Base-by-base conservation (phyloP, 2,329 filamentous ascomycete genomes). In the Lojkania enalia region DNA sequence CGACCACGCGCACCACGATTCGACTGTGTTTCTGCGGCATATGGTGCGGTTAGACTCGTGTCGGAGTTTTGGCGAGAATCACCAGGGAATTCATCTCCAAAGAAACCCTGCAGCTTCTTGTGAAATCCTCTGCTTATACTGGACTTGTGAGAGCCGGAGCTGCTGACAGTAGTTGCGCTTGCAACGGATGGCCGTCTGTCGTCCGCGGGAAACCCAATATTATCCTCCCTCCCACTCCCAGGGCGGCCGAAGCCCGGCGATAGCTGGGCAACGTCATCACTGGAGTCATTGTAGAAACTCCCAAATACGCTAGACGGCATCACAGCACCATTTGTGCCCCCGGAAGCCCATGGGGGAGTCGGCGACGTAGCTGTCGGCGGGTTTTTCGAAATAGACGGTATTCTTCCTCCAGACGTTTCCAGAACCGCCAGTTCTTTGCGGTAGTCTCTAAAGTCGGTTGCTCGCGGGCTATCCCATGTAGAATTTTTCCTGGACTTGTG, bases 91-190 rank as follows among this genome's bases (percentile, higher is more conserved):
- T 96, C 91, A 60, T 96, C 92, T 35, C 92, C 91, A 71, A 96
- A 95, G 67, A 96, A 92, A 31, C 87, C 88, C 64, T 94, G 88
- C 52, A 96, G 77, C 71, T 92, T 94, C 71, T 91, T 90, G 59
- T 82, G 78, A 53, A 83, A 79, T 45, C 86, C 80, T 39, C 87
- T 83, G 57, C 85, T 83, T 48, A 86, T 78, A 49, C 83, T 85
- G 51, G 84, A 80, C 71, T 85, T 86, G n/a, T n/a, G n/a, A 31
- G 92, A 95, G 23, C 88, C 88, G 54, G 88, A 82, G 63, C 92
- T 95, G 70, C 91, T 94, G 45, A 88, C 83, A 3, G 86, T 95
- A 12, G 87, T 90, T 52, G 91, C 84, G 70, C 91, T 96, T 29
- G 90, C 90, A 39, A 90, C 81, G 3, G 94, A 97, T 2, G 92